Percentiles rank a stretch among this genome's conserved stretches.
These are phyloP conservation scores for Cystobasidium slooffiae DNA, from an alignment of 1,284 basidiomycete species.

Conservation along the genomic window DNA sequence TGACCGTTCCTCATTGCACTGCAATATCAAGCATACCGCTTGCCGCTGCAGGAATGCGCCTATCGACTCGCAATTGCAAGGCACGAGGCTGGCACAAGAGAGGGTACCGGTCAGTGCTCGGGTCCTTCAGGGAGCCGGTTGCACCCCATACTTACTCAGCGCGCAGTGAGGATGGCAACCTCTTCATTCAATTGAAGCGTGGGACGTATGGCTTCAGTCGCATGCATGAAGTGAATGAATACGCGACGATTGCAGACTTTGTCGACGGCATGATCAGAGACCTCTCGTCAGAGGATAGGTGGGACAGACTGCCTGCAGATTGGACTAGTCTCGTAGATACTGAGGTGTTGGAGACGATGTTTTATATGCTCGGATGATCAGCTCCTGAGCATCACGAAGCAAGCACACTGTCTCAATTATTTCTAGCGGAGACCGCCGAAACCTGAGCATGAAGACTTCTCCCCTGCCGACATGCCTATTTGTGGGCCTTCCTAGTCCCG, in stretches of 20 bases:
- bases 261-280: not conserved
- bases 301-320: not conserved
- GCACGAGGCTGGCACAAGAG: slow-evolving; percentile 17
- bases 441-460: no score
- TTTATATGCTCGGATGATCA: no score
- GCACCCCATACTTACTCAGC: no score
- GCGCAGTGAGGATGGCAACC: not conserved
- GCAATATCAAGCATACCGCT: not conserved
- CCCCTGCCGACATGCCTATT: no score
- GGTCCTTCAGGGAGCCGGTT: not conserved
- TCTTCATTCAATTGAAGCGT: slow-evolving; percentile 10
- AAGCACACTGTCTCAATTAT: no score
- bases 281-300: not conserved
- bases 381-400: no score
- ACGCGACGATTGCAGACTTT: not conserved
- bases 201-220: slow-evolving; percentile 9
- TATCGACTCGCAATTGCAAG: slow-evolving; percentile 6
- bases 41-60: not conserved
- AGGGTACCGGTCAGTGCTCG: not conserved
- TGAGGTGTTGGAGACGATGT: no score
- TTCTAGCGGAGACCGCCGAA: no score
- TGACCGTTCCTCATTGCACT: not conserved
- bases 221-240: not conserved
- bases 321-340: no score
- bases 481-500: no score